These are phyloP conservation scores for Diaporthe capsici DNA, from an alignment of 2,329 filamentous ascomycete species.

Conservation along the genomic window DNA sequence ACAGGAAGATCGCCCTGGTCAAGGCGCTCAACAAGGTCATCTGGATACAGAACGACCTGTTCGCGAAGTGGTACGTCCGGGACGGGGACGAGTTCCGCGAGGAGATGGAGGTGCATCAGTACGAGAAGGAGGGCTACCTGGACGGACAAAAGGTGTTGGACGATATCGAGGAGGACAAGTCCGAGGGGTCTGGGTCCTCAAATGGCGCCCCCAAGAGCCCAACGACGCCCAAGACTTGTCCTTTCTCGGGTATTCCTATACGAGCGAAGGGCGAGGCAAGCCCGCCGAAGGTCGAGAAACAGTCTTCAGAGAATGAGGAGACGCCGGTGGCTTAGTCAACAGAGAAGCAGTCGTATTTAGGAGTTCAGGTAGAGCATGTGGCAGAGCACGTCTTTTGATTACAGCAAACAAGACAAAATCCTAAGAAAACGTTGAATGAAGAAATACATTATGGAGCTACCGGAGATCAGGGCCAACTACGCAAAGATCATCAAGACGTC, in stretches of 20 bases:
- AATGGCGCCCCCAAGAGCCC: constrained; percentile 39
- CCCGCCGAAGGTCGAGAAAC: constrained; percentile 38
- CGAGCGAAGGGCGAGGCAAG: constrained; percentile 38
- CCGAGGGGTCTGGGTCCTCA: constrained; percentile 10
- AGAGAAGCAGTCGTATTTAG: background rate
- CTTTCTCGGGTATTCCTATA: constrained; percentile 39
- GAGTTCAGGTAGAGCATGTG: background rate
- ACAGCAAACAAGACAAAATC: background rate
- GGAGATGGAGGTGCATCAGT: constrained; percentile 60
- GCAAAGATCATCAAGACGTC: no score
- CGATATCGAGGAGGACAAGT: constrained; percentile 53
- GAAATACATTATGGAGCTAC: background rate
- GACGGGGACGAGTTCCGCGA: constrained; percentile 74
- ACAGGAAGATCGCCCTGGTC: constrained; percentile 79
- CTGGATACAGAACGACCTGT: constrained; percentile 90
- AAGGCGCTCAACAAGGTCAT: constrained; percentile 85
- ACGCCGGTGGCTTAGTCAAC: background rate
- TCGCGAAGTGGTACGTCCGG: constrained; percentile 84
- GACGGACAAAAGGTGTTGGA: constrained; percentile 72
- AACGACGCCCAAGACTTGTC: constrained; percentile 38
- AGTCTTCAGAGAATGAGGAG: constrained; percentile 37
- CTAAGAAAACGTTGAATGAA: background rate
- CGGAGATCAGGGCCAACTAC: no score
- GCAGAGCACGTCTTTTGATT: background rate
- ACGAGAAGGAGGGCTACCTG: constrained; percentile 75